Conservation (phyloP, 1,139 yeast genomes). For the Wickerhamomyces sp. region DNA sequence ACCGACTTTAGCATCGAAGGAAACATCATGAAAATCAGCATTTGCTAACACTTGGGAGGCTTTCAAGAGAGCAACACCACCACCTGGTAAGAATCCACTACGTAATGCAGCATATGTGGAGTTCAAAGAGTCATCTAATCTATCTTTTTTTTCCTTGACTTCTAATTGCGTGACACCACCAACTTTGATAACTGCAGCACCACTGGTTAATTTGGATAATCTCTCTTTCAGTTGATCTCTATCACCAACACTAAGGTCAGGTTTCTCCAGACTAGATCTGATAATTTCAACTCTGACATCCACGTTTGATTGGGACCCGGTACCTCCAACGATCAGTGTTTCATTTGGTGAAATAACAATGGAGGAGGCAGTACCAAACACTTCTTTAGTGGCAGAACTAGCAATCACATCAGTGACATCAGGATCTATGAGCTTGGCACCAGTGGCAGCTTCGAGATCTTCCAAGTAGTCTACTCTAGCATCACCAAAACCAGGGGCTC, state of each 20-base stretch:
- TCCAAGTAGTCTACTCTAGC: conserved; percentile 18
- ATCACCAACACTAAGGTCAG: conserved; percentile 17
- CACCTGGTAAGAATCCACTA: conserved; percentile 25
- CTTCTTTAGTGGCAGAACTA: conserved; percentile 19
- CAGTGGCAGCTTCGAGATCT: conserved; percentile 21
- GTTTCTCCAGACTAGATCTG: conserved; percentile 12
- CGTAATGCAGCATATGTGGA: conserved; percentile 23
- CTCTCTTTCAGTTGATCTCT: conserved; percentile 20
- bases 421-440: conserved; percentile 20
- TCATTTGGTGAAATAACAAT: conserved; percentile 18
- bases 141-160: conserved; percentile 24
- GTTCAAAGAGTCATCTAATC: conserved; percentile 24
- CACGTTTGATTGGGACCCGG: conserved; percentile 8
- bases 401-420: conserved; percentile 16
- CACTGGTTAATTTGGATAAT: conserved; percentile 20
- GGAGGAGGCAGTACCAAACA: conserved; percentile 21
- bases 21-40: conserved; percentile 5
- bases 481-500: conserved; percentile 25
- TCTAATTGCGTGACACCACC: conserved; percentile 23
- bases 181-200: conserved; percentile 24
- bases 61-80: conserved; percentile 23
- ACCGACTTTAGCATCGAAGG: conserved; percentile 20
- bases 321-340: conserved; percentile 19
- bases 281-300: conserved; percentile 16
- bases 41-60: conserved; percentile 13